Evolutionary conservation across 495 filamentous ascomycete genomes (phyloP), one percentile per base, ranked within the genome.

Genomic region (Penicillium daleae): DNA sequence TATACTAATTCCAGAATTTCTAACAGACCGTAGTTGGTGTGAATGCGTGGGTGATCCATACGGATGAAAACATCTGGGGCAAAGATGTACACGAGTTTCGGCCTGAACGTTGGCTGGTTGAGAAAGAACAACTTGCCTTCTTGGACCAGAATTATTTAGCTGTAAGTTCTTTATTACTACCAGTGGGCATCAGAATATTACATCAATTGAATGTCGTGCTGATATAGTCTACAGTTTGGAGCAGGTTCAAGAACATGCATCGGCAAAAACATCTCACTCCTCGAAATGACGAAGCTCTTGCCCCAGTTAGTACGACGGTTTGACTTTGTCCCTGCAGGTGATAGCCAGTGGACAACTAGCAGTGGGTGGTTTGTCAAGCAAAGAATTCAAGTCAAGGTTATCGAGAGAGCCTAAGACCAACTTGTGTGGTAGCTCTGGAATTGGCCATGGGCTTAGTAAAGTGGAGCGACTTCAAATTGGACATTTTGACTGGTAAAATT

Each of bases 41-140:
- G 75, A 77, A 50, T 57, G 81, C 87, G 13, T 89, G 85, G 85
- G 84, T 88, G 26, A 72, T 89, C 17, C 87, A 90, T 62, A 73
- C 81, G 6, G 78, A 80, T 10, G 67, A 75, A 19, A 82, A 80
- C 21, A 71, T 89, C 27, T 91, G 83, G 68, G 87, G 88, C 17
- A 69, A 76, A n/a, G 83, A 87, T 61, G 84, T 82, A 2, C 79
- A 86, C 7, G 72, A 63, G 26, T 90, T 56, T 17, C 42, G 42
- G 8, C 42, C 42, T 9, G 42, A 48, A 4, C 19, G 42, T 12
- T 48, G 42, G 42, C 8, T 48, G 42, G 42, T 48, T 13, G 42
- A 48, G 8, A 48, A 48, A 26, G 42, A 48, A 4, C 42, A 10
- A 48, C 2, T 12, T 26, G 19, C 21, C 7, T 22, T 26, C 10